A percentile compares a stretch with the other conserved stretches of the same genome.
phyloP scores from a whole-genome alignment of 345 rosid genomes.

The Bretschneidera sinensis region DNA sequence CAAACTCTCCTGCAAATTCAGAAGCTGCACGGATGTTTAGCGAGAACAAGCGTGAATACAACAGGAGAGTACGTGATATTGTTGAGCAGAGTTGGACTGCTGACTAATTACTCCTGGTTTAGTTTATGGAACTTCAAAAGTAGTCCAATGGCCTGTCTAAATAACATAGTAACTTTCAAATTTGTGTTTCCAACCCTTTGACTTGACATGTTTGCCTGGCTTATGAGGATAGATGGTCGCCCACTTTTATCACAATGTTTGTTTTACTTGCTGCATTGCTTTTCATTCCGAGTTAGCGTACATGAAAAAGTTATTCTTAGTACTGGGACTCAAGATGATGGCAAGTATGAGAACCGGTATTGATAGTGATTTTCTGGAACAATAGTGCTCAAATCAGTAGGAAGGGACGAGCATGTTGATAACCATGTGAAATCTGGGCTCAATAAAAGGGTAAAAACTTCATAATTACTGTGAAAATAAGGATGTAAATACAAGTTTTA shows the following conservation, averaged over 20 bases:
- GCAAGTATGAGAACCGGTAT: too few relatives aligned
- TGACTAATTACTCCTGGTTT: constrained; percentile 35
- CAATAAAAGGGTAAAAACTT: background rate
- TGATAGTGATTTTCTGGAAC: background rate
- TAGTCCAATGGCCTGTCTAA: constrained; percentile 24
- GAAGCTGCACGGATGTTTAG: constrained; percentile 98
- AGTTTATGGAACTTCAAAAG: constrained; percentile 15
- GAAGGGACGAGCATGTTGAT: too few relatives aligned
- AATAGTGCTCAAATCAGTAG: too few relatives aligned
- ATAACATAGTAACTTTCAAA: constrained; percentile 16
- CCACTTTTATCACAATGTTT: background rate
- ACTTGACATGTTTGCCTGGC: constrained; percentile 17
- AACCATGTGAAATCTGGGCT: background rate
- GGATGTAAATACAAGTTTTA: constrained; percentile 1
- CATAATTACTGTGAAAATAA: constrained; percentile 10
- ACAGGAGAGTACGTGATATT: constrained; percentile 79
- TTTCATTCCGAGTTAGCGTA: too few relatives aligned
- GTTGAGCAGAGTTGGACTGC: constrained; percentile 97
- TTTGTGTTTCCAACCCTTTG: constrained; percentile 13
- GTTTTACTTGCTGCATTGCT: background rate
- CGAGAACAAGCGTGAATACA: constrained; percentile 91
- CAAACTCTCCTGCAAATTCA: constrained; percentile 95
- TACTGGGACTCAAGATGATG: too few relatives aligned
- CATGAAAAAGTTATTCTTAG: too few relatives aligned
- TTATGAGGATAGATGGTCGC: constrained; percentile 17